A percentile compares a stretch with the other conserved stretches of the same genome.
Conservation (phyloP, 257 asterid species). For the Fraxinus excelsior region DNA sequence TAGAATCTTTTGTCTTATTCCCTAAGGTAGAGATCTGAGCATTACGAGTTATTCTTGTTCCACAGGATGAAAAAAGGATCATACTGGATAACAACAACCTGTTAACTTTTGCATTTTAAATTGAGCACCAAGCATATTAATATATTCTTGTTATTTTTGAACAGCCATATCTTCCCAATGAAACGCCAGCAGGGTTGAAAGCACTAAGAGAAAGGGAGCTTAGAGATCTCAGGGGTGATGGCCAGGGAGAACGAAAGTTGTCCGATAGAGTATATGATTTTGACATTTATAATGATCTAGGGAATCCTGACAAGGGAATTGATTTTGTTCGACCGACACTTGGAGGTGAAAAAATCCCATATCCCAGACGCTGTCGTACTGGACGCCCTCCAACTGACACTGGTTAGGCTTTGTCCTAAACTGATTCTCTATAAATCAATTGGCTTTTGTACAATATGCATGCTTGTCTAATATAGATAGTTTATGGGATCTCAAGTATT, state of each 20-base stretch:
- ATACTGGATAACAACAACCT: not conserved
- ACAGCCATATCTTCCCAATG: slow-evolving; percentile 88
- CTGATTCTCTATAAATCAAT: not conserved
- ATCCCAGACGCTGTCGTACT: slow-evolving; percentile 90
- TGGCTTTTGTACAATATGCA: not conserved
- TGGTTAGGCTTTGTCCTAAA: slow-evolving; percentile 44
- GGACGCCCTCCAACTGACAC: slow-evolving; percentile 75
- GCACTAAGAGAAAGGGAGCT: slow-evolving; percentile 81
- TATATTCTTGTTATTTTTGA: not conserved
- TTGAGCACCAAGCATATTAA: not conserved
- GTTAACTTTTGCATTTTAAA: not conserved
- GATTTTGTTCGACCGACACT: slow-evolving; percentile 79
- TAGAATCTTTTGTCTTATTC: slow-evolving; percentile 6
- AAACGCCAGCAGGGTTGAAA: slow-evolving; percentile 84
- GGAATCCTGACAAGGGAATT: slow-evolving; percentile 86
- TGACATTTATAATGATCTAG: slow-evolving; percentile 85
- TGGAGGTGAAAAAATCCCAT: slow-evolving; percentile 72
- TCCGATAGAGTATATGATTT: slow-evolving; percentile 84
- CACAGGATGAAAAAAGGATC: not conserved
- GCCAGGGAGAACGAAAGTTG: slow-evolving; percentile 67
- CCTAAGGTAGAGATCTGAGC: not conserved
- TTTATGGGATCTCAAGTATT: not conserved
- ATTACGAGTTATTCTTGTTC: not conserved
- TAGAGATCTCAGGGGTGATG: slow-evolving; percentile 80
- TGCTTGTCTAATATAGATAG: slow-evolving; percentile 3